phyloP scores from a whole-genome alignment of 257 asterid species.

The Plectranthus barbatus region DNA sequence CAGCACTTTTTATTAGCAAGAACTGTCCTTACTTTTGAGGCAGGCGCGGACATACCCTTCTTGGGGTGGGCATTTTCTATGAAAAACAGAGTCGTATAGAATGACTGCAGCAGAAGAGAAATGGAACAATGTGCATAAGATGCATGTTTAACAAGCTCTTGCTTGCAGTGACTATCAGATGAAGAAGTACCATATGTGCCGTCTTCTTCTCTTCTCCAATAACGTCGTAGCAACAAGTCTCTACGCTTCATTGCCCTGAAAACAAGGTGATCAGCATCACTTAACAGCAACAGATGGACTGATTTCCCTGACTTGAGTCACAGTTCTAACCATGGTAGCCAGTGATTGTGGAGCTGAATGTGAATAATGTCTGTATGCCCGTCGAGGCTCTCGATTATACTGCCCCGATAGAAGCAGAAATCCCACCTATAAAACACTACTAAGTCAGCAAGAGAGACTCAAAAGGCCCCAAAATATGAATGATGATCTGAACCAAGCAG shows the following conservation, averaged over 20 bases:
- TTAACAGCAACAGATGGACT: background rate
- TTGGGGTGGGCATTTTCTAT: slow-evolving; percentile 67
- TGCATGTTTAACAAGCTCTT: background rate
- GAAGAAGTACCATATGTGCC: slow-evolving; percentile 68
- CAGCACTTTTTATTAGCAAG: too few relatives aligned
- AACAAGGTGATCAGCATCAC: slow-evolving; percentile 11
- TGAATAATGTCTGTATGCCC: slow-evolving; percentile 89
- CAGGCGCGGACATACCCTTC: slow-evolving; percentile 74
- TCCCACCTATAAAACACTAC: slow-evolving; percentile 67
- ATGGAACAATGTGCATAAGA: background rate
- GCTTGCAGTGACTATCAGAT: background rate
- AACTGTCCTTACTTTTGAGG: slow-evolving; percentile 56
- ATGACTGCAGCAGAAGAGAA: slow-evolving; percentile 47
- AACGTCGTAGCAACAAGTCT: slow-evolving; percentile 73
- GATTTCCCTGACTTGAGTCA: background rate
- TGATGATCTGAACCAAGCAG: background rate
- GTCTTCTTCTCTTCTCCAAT: slow-evolving; percentile 98
- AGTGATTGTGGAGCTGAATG: slow-evolving; percentile 58
- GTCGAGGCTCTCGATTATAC: slow-evolving; percentile 78
- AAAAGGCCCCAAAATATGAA: background rate
- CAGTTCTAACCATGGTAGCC: slow-evolving; percentile 77
- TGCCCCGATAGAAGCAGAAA: slow-evolving; percentile 60
- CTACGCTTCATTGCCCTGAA: slow-evolving; percentile 77
- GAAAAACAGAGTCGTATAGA: slow-evolving; percentile 80
- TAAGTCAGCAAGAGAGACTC: background rate